Evolutionary conservation across 805 yeast species (phyloP).

Genomic region (Blastobotrys chiropterorum): DNA sequence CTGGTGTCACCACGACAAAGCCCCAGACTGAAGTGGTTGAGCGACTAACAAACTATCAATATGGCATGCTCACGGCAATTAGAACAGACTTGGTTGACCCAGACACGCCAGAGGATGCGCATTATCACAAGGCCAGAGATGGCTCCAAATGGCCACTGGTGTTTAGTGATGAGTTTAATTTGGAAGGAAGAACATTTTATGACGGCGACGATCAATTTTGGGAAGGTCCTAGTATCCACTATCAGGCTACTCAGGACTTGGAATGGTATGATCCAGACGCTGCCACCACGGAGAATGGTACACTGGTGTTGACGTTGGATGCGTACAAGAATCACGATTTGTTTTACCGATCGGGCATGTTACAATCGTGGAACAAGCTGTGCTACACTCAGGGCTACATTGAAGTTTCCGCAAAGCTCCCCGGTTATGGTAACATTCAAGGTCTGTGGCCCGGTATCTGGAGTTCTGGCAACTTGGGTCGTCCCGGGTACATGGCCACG

Average conservation of each 20-base stretch:
- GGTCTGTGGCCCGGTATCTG: constrained; percentile 98
- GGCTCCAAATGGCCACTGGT: constrained; percentile 72
- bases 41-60: constrained; percentile 48
- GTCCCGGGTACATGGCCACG: constrained; percentile 84
- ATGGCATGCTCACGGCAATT: constrained; percentile 52
- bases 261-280: constrained; percentile 98
- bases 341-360: constrained; percentile 83
- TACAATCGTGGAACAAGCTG: constrained; percentile 86
- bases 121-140: constrained; percentile 45
- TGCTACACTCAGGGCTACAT: constrained; percentile 82
- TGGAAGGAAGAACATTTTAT: constrained; percentile 84
- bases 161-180: constrained; percentile 86
- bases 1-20: constrained; percentile 47
- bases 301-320: constrained; percentile 64
- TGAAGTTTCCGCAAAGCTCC: constrained; percentile 71
- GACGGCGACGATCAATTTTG: constrained; percentile 90
- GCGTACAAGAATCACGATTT: constrained; percentile 75
- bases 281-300: constrained; percentile 66
- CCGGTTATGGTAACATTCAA: constrained; percentile 67
- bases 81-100: constrained; percentile 60
- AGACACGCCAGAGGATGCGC: constrained; percentile 57
- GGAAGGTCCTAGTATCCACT: constrained; percentile 76
- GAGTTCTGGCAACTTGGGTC: constrained; percentile 88
- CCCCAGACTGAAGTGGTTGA: constrained; percentile 26
- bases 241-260: constrained; percentile 81